phyloP scores from a whole-genome alignment of 75 land plant species.

The Sequoiadendron giganteum region DNA sequence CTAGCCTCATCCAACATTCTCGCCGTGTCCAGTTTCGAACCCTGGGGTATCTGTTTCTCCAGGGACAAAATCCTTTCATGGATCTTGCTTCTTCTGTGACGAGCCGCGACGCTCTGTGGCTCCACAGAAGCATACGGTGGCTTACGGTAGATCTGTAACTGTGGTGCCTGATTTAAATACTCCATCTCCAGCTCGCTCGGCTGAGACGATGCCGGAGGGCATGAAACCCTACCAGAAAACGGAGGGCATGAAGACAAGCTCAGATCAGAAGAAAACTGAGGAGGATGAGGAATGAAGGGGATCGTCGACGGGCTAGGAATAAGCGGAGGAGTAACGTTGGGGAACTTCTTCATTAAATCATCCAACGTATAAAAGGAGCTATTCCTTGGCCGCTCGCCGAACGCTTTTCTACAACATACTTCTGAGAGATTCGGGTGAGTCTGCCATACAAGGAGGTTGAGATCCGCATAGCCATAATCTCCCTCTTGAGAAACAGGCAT shows the following conservation, averaged over 20 bases:
- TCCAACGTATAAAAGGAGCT: not conserved
- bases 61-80: conserved; percentile 31
- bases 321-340: not conserved
- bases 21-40: conserved; percentile 43
- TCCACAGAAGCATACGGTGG: too few species aligned
- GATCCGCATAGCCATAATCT: not conserved
- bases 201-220: too few species aligned
- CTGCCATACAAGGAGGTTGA: not conserved
- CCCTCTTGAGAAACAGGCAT: not conserved
- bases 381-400: not conserved
- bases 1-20: conserved; percentile 51
- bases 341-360: not conserved
- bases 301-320: too few species aligned
- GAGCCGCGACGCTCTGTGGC: not conserved
- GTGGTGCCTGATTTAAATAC: too few species aligned
- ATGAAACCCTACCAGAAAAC: too few species aligned
- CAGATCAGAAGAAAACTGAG: too few species aligned
- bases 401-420: not conserved
- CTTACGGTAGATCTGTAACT: too few species aligned
- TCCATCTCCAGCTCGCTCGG: too few species aligned
- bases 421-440: not conserved
- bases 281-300: too few species aligned
- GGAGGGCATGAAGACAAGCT: too few species aligned
- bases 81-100: conserved; percentile 31
- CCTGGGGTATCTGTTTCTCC: conserved; percentile 48